Evolutionary conservation across 306 rosid species (phyloP).

Genomic region (Glycyrrhiza uralensis): DNA sequence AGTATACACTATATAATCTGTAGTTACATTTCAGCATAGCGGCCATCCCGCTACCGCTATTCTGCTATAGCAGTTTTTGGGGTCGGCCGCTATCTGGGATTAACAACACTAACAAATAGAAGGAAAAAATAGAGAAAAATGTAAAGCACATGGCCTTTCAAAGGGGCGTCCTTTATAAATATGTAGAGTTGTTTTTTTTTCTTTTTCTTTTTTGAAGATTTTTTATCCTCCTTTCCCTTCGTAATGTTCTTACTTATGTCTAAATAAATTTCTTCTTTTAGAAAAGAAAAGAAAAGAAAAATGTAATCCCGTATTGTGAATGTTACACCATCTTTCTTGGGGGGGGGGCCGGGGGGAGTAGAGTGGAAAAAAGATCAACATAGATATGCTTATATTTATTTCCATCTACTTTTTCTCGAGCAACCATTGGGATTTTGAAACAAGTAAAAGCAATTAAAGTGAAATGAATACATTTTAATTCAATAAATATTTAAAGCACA

Average conservation of each 20-base stretch:
- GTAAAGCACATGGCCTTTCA: background rate
- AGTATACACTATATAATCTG: too few relatives aligned
- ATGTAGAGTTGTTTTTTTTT: background rate
- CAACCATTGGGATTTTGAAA: slow-evolving; percentile 21
- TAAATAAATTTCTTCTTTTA: background rate
- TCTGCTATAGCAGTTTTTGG: too few relatives aligned
- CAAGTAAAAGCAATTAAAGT: slow-evolving; percentile 12
- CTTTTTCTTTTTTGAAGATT: background rate
- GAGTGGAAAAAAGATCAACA: slow-evolving; percentile 9
- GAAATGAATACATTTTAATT: slow-evolving; percentile 12
- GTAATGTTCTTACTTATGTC: background rate
- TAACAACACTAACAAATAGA: too few relatives aligned
- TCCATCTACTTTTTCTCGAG: background rate
- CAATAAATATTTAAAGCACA: slow-evolving; percentile 11
- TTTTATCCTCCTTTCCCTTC: background rate
- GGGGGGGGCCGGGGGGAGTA: too few relatives aligned
- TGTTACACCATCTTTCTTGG: slow-evolving; percentile 5
- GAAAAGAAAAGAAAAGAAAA: background rate
- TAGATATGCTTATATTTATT: background rate
- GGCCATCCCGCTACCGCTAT: too few relatives aligned
- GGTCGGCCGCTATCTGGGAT: too few relatives aligned
- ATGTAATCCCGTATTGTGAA: background rate
- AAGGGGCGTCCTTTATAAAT: background rate
- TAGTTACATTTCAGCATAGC: too few relatives aligned
- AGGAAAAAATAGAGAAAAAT: slow-evolving; percentile 5